A percentile compares a stretch with the other conserved stretches of the same genome.
Conservation (phyloP, 345 rosid species). For the Eucalyptus viminalis region DNA sequence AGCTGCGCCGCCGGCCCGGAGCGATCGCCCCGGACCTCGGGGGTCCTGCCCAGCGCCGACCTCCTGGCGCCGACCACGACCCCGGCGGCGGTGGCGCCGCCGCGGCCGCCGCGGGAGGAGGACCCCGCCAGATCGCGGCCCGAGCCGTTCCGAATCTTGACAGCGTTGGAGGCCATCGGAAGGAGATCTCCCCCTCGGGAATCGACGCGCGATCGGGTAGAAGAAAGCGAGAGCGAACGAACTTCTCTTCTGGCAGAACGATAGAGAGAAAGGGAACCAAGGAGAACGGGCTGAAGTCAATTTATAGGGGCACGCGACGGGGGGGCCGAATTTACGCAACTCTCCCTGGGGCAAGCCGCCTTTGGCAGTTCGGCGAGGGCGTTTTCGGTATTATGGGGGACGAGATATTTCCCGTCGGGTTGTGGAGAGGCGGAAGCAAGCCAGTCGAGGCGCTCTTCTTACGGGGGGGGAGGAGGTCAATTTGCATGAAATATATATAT, state of each 20-base stretch:
- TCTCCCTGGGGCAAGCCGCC: not conserved
- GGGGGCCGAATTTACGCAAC: not conserved
- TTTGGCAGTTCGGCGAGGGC: not conserved
- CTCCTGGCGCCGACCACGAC: not conserved
- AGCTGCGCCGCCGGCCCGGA: not conserved
- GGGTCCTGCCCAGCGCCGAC: not conserved
- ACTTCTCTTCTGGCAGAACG: not conserved
- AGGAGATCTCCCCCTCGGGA: not conserved
- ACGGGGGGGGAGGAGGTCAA: not conserved
- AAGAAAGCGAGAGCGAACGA: not conserved
- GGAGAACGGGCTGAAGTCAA: rapidly evolving
- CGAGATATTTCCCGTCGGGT: not conserved
- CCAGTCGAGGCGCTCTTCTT: not conserved
- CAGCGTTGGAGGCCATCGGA: not conserved
- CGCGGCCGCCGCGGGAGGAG: not conserved
- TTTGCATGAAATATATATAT: not conserved
- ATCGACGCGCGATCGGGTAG: not conserved
- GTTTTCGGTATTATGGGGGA: not conserved
- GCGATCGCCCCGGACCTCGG: not conserved
- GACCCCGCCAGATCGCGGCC: not conserved
- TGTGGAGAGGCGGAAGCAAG: not conserved
- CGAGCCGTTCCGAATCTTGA: not conserved
- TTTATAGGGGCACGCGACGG: not conserved
- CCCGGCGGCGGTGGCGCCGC: not conserved
- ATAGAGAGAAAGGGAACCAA: not conserved